Base-by-base conservation (phyloP, 345 rosid species). In the Dovyalis caffra region DNA sequence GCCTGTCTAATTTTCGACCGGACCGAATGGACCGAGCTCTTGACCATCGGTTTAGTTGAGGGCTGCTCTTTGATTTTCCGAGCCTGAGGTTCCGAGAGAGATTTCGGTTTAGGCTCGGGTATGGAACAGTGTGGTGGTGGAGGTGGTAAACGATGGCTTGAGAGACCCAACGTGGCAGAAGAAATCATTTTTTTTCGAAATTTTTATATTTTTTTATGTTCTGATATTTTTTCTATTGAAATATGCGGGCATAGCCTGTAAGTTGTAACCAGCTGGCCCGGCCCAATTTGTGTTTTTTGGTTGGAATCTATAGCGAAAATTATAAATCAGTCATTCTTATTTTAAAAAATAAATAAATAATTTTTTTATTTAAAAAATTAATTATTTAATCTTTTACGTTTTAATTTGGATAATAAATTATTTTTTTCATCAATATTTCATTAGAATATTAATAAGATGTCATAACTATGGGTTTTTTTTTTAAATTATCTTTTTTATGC, bases 41-140 rank as follows among this genome's bases (percentile, higher is more conserved):
- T 77, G 90, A 86, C 98, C 98, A 94, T 62, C 95, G 91, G 74
- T 81, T 89, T 34, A 92, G 92, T 84, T 90, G 92, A 28, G 92
- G 60, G 78, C 96, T 94, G 65, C 80, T n/a, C 84, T 78, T 87
- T 92, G 45, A 76, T 80, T 72, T 87, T 89, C 74, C 86, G 85
- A 64, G 79, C 73, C 80, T 72, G 86, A 3, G 86, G 47, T 53
- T 79, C 72, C 81, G 85, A 62, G 34, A 66, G 35, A 45, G 65
- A n/a, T n/a, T 62, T 49, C 40, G 45, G 40, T 20, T 38, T 65
- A 2, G 79, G 61, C 15, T 68, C 60, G 62, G 79, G 67, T 38
- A n/a, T 60, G 73, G 87, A 53, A 12, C 85, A 16, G 61, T 83
- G 70, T 18, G 79, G 60, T 20, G 77, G 29, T 16, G 1, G 23